Percentiles rank a stretch among this genome's conserved stretches.
These are phyloP conservation scores for Oryza glumipatula DNA, from an alignment of 176 grass and related monocot genomes.

Conservation along the genomic window DNA sequence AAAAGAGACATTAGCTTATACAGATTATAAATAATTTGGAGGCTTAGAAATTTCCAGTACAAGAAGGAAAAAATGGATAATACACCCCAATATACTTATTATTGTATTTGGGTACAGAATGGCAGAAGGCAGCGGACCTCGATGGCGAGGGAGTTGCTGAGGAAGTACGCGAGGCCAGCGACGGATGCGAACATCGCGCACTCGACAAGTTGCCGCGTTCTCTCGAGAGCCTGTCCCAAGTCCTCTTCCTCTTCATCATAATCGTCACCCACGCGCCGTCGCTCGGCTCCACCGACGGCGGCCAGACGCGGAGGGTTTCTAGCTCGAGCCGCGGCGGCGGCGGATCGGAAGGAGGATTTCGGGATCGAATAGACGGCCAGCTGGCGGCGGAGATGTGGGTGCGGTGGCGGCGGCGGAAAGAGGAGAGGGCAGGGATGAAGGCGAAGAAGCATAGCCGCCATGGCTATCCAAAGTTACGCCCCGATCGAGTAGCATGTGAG, in stretches of 20 bases:
- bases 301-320: background rate
- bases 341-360: background rate
- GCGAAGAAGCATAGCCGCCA: conserved; percentile 28
- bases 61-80: background rate
- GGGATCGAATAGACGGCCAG: background rate
- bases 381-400: background rate
- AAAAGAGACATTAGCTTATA: background rate
- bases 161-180: conserved; percentile 81
- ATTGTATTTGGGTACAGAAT: background rate
- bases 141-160: conserved; percentile 85
- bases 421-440: background rate
- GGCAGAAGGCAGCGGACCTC: conserved; percentile 47
- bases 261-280: background rate
- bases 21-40: background rate
- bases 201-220: conserved; percentile 82
- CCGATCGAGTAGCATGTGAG: background rate
- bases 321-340: background rate
- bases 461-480: background rate
- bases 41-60: background rate
- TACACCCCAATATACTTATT: background rate
- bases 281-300: background rate
- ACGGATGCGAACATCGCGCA: conserved; percentile 95
- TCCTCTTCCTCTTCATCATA: background rate
- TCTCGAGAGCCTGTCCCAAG: conserved; percentile 50
- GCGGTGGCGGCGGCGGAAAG: background rate